Percentiles rank a stretch among this genome's conserved stretches.
phyloP scores from a whole-genome alignment of 2,329 filamentous ascomycete species.

The Acarospora socialis region DNA sequence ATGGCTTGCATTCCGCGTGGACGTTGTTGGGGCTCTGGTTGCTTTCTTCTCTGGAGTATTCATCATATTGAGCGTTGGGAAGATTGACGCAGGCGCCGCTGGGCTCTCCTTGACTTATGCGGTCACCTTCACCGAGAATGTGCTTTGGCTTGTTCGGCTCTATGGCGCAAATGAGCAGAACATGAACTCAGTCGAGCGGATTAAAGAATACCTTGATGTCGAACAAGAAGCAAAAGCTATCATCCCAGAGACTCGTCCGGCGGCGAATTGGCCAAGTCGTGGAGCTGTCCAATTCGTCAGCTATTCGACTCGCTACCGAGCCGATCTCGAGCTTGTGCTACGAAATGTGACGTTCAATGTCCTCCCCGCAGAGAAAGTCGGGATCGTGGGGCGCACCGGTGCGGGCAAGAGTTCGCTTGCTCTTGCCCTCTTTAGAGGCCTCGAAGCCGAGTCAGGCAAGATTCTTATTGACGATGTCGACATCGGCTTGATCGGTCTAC shows the following conservation, averaged over 20 bases:
- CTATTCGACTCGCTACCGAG: slow-evolving; percentile 80
- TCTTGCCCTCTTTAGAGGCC: slow-evolving; percentile 78
- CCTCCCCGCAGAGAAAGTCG: slow-evolving; percentile 75
- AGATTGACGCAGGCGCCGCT: slow-evolving; percentile 77
- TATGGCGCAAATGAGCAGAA: slow-evolving; percentile 96
- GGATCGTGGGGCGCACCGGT: slow-evolving; percentile 88
- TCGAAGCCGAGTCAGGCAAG: slow-evolving; percentile 80
- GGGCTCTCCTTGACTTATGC: slow-evolving; percentile 92
- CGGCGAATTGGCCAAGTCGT: slow-evolving; percentile 67
- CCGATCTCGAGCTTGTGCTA: slow-evolving; percentile 76
- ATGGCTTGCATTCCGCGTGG: slow-evolving; percentile 88
- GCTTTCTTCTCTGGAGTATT: slow-evolving; percentile 90
- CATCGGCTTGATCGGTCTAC: slow-evolving; percentile 78
- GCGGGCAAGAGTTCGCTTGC: slow-evolving; percentile 94
- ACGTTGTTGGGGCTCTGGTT: slow-evolving; percentile 78
- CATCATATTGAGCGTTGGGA: slow-evolving; percentile 68
- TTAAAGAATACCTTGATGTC: slow-evolving; percentile 93
- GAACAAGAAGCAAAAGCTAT: slow-evolving; percentile 79
- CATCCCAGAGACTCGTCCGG: slow-evolving; percentile 63
- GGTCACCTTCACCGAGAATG: slow-evolving; percentile 91
- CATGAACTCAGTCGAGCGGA: slow-evolving; percentile 96
- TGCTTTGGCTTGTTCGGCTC: slow-evolving; percentile 87
- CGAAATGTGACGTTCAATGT: slow-evolving; percentile 78
- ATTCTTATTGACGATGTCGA: slow-evolving; percentile 88
- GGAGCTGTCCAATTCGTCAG: slow-evolving; percentile 77